Evolutionary conservation across 1,139 yeast genomes (phyloP).

Genomic region (Taphrina deformans): DNA sequence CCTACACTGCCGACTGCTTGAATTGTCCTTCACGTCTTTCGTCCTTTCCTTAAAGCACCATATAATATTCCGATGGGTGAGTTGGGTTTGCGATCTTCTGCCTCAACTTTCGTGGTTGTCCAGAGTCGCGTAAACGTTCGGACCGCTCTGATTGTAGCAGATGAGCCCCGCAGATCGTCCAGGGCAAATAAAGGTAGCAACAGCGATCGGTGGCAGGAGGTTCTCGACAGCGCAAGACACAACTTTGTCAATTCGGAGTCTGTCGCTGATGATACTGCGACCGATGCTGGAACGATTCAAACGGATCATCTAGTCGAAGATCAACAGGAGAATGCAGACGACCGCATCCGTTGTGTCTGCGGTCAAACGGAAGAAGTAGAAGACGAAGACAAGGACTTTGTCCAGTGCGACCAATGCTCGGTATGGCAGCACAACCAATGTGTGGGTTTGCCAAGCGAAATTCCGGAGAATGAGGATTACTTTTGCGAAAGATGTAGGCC

Average conservation of each 20-base stretch:
- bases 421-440: conserved; percentile 87
- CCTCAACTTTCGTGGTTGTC: background rate
- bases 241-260: conserved; percentile 23
- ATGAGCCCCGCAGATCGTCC: conserved; percentile 29
- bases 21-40: background rate
- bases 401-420: conserved; percentile 73
- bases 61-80: background rate
- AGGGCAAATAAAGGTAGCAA: conserved; percentile 27
- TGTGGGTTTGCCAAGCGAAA: conserved; percentile 52
- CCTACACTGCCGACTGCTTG: conserved; percentile 7
- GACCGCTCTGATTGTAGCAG: background rate
- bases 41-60: background rate
- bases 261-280: conserved; percentile 25
- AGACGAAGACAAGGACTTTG: conserved; percentile 57
- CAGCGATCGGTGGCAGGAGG: conserved; percentile 32
- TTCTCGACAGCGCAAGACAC: conserved; percentile 25
- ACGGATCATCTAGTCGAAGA: background rate
- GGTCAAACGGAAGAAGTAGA: conserved; percentile 58
- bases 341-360: conserved; percentile 66
- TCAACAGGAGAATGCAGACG: conserved; percentile 40
- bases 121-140: background rate
- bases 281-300: conserved; percentile 22
- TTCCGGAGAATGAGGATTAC: conserved; percentile 52
- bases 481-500: conserved; percentile 57
- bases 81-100: background rate